Evolutionary conservation across 257 asterid species (phyloP).

Genomic region (Cordia subcordata): DNA sequence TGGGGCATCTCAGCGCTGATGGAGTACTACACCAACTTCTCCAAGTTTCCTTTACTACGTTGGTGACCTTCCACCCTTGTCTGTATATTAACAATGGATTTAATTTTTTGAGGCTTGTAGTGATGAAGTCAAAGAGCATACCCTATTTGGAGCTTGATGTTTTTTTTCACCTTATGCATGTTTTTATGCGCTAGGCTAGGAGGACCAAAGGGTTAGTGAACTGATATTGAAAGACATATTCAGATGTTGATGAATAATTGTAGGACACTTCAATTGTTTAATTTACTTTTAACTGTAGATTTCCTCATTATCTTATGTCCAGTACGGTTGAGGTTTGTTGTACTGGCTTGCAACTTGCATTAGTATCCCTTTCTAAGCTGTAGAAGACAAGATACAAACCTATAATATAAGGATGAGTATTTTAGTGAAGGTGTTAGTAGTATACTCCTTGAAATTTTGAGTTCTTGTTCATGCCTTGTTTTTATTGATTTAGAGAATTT

Average conservation of each 20-base stretch:
- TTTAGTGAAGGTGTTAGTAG: no score
- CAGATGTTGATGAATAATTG: slow-evolving; percentile 1
- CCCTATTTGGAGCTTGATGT: slow-evolving; percentile 11
- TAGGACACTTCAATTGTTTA: not conserved
- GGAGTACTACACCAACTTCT: slow-evolving; percentile 13
- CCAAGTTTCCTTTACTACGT: slow-evolving; percentile 1
- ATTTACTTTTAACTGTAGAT: not conserved
- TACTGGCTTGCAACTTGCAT: no score
- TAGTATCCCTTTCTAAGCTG: no score
- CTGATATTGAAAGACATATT: not conserved
- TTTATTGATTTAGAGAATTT: no score
- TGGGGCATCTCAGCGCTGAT: slow-evolving; percentile 13
- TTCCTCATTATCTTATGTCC: not conserved
- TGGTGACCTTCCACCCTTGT: slow-evolving; percentile 1
- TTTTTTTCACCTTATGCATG: not conserved
- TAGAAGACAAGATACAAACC: no score
- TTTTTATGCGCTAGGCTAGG: not conserved
- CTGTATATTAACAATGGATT: slow-evolving; percentile 27
- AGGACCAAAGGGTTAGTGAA: not conserved
- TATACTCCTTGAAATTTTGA: no score
- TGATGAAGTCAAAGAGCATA: slow-evolving; percentile 16
- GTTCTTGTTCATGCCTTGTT: no score
- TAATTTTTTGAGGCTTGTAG: slow-evolving; percentile 7
- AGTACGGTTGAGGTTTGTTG: no score
- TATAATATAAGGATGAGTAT: no score